phyloP scores from a whole-genome alignment of 1,284 basidiomycete genomes.

The Leccinum subspadiceum region DNA sequence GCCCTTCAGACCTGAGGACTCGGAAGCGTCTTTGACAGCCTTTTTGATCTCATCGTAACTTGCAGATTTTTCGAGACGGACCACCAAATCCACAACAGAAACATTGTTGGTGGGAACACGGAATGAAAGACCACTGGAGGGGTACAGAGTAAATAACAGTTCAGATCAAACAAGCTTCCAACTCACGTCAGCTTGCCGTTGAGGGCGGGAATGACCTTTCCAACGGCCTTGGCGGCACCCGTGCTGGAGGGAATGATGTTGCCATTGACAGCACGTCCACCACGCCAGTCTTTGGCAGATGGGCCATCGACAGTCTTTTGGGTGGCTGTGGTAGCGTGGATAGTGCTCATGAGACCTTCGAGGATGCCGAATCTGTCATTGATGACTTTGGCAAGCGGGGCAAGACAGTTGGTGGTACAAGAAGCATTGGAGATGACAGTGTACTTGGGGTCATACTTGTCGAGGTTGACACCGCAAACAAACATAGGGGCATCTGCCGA shows the following conservation, averaged over 20 bases:
- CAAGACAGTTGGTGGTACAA: conserved; percentile 99
- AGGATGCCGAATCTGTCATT: conserved; percentile 95
- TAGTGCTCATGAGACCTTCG: conserved; percentile 98
- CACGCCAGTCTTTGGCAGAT: conserved; percentile 93
- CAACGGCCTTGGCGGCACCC: conserved; percentile 98
- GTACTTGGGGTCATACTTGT: conserved; percentile 89
- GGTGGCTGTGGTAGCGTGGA: conserved; percentile 95
- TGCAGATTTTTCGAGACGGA: conserved; percentile 85
- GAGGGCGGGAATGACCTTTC: conserved; percentile 96
- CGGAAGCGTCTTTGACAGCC: conserved; percentile 81
- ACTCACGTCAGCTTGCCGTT: conserved; percentile 88
- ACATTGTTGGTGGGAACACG: conserved; percentile 97
- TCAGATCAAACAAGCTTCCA: background rate
- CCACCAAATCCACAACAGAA: conserved; percentile 97
- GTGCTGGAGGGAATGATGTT: conserved; percentile 99
- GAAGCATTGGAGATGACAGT: conserved; percentile 98
- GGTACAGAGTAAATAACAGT: background rate
- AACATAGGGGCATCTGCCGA: conserved; percentile 99
- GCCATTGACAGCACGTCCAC: conserved; percentile 93
- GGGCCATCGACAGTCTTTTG: conserved; percentile 99
- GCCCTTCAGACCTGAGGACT: conserved; percentile 65
- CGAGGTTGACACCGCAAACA: conserved; percentile 95
- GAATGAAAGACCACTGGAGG: conserved; percentile 86
- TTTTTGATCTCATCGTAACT: conserved; percentile 92
- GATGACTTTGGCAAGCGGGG: conserved; percentile 97